A percentile compares a stretch with the other conserved stretches of the same genome.
phyloP scores from a whole-genome alignment of 2,329 filamentous ascomycete species.

The Tolypocladium cylindrosporum region DNA sequence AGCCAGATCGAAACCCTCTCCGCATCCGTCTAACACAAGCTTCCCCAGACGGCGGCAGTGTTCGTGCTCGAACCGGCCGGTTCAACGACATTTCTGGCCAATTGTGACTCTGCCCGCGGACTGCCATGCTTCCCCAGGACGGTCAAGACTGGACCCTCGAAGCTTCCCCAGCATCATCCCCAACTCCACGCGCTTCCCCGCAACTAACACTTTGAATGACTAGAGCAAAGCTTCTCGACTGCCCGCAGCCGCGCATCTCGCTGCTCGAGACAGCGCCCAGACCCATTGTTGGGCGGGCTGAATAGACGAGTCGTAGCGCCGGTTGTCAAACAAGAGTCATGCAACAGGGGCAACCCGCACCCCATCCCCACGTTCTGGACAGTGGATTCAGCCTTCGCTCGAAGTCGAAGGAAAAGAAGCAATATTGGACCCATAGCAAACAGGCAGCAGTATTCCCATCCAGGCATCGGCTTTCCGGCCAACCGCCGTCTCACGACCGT shows the following conservation, averaged over 20 bases:
- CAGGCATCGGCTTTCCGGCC: conserved; percentile 1
- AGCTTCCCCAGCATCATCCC: not conserved
- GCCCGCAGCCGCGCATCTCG: not conserved
- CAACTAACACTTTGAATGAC: not conserved
- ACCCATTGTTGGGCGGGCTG: not conserved
- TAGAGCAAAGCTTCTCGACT: not conserved
- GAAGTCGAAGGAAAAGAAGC: not conserved
- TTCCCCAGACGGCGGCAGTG: not conserved
- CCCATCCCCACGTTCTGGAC: not conserved
- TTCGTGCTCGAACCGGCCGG: not conserved
- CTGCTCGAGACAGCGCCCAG: not conserved
- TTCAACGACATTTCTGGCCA: not conserved
- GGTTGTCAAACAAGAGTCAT: not conserved
- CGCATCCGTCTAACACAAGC: not conserved
- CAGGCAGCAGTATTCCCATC: conserved; percentile 1
- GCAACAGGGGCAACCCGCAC: not conserved
- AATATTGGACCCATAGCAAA: conserved; percentile 1
- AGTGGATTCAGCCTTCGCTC: not conserved
- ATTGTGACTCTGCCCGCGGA: not conserved
- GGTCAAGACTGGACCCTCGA: not conserved
- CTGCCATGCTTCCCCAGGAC: not conserved
- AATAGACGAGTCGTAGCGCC: not conserved
- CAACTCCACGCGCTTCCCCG: not conserved
- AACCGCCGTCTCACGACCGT: not conserved
- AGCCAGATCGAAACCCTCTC: not conserved